phyloP scores from a whole-genome alignment of 78 protist genomes.

The Dictyostelium purpureum region DNA sequence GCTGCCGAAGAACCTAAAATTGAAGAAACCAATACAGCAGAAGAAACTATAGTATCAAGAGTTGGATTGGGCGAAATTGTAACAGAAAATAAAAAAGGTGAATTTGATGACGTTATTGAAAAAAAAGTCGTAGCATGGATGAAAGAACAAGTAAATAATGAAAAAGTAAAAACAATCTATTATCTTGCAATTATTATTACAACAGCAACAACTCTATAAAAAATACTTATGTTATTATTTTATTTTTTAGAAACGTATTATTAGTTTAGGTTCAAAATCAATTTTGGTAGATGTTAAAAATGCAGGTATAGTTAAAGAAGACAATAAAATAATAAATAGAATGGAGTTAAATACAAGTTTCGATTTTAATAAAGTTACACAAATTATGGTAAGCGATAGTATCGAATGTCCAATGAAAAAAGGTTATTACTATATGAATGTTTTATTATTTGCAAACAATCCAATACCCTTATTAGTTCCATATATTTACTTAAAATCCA shows the following conservation, averaged over 20 bases:
- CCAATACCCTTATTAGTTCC: constrained; percentile 62
- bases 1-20: neutral
- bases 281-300: constrained; percentile 37
- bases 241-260: neutral
- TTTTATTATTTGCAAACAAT: constrained; percentile 41
- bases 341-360: constrained; percentile 33
- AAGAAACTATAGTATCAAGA: neutral
- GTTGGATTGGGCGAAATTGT: constrained; percentile 28
- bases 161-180: too few species aligned
- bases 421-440: constrained; percentile 38
- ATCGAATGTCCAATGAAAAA: constrained; percentile 46
- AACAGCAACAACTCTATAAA: neutral
- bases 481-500: constrained; percentile 31
- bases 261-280: constrained; percentile 8
- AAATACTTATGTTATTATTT: neutral
- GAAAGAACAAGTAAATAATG: constrained; percentile 44
- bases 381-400: constrained; percentile 37
- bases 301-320: constrained; percentile 60
- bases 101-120: constrained; percentile 34
- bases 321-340: constrained; percentile 19
- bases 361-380: constrained; percentile 23
- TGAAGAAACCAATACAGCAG: neutral
- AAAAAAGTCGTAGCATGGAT: constrained; percentile 44
- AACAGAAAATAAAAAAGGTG: neutral
- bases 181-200: too few species aligned